Conservation (phyloP, 2,329 filamentous ascomycete genomes). For the Pseudocercospora fijiensis region DNA sequence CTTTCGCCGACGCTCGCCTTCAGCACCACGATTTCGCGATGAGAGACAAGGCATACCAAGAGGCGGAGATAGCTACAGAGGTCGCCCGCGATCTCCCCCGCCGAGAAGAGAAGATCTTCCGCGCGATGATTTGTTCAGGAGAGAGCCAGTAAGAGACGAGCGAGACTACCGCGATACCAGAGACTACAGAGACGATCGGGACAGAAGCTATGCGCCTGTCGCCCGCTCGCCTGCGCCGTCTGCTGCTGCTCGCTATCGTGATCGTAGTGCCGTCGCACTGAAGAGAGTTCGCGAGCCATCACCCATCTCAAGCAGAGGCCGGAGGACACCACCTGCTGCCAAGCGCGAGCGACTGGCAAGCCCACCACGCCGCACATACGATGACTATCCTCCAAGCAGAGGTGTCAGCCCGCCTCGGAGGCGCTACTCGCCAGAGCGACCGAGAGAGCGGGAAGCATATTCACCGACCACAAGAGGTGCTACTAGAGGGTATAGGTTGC, state of each 20-base stretch:
- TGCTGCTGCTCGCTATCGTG: constrained; percentile 35
- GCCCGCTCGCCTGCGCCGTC: constrained; percentile 42
- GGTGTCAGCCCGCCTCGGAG: constrained; percentile 40
- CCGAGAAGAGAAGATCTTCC: constrained; percentile 38
- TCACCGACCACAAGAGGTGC: constrained; percentile 32
- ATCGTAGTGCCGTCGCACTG: constrained; percentile 46
- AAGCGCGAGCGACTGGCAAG: constrained; percentile 44
- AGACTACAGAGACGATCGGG: constrained; percentile 36
- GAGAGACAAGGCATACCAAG: constrained; percentile 26
- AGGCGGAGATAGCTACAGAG: constrained; percentile 39
- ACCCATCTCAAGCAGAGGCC: constrained; percentile 48
- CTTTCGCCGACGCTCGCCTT: constrained; percentile 37
- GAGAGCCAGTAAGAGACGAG: constrained; percentile 36
- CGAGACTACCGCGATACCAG: constrained; percentile 32
- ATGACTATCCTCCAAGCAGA: constrained; percentile 47
- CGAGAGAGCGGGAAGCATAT: constrained; percentile 40
- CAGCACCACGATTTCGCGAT: constrained; percentile 33
- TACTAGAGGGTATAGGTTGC: constrained; percentile 46
- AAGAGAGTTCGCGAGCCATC: constrained; percentile 49
- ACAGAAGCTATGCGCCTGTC: constrained; percentile 27
- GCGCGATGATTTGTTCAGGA: constrained; percentile 40
- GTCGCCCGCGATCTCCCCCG: constrained; percentile 35
- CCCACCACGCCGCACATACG: constrained; percentile 46
- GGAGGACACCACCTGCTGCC: constrained; percentile 43
- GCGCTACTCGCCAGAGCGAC: constrained; percentile 41